Base-by-base conservation (phyloP, 768 basidiomycete species). In the Pleurotus pulmonarius region DNA sequence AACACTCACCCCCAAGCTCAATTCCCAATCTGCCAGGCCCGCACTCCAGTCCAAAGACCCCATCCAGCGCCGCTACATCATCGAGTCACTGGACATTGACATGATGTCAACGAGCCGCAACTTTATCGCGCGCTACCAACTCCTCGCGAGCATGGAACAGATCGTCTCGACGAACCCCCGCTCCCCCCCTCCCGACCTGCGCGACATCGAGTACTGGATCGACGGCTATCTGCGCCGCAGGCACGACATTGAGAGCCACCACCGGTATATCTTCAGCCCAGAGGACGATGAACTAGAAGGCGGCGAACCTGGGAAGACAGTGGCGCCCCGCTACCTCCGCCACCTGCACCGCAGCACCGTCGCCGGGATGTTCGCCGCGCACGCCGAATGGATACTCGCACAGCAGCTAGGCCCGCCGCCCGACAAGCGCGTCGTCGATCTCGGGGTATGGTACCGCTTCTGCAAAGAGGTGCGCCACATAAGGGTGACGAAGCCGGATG, bases 371-470 rank as follows among this genome's bases (percentile, higher is more conserved):
- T 79, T 86, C 58, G 84, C 83, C 9, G 70, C 75, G 8, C 83
- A 87, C 7, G 76, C 77, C 0, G 78, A 77, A 37, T 88, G 86
- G 86, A 61, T 88, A 6, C 64, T 84, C 38, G 75, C 80, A 9
- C 74, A 84, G 49, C 80, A 79, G 57, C 63, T 76, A 34, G 70
- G 60, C 8, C 59, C 54, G 38, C 61, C 65, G 22, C 55, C 59
- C 15, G 53, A 61, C 3, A 54, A 59, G 15, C 66, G 64, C 43
- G 55, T 77, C 16, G 55, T 88, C 5, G 70, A 85, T 53, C 59
- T 82, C 4, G 48, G 58, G 0, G 62, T 70, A 13, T 88, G 85
- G 86, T 63, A 73, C 37, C 37, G 29, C 5, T 87, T 85, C 64
- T 78, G 74, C 56, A 37, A 46, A 5, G 56, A 67, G n/a, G 26